phyloP scores from a whole-genome alignment of 768 basidiomycete species.

The Mycena maculata region DNA sequence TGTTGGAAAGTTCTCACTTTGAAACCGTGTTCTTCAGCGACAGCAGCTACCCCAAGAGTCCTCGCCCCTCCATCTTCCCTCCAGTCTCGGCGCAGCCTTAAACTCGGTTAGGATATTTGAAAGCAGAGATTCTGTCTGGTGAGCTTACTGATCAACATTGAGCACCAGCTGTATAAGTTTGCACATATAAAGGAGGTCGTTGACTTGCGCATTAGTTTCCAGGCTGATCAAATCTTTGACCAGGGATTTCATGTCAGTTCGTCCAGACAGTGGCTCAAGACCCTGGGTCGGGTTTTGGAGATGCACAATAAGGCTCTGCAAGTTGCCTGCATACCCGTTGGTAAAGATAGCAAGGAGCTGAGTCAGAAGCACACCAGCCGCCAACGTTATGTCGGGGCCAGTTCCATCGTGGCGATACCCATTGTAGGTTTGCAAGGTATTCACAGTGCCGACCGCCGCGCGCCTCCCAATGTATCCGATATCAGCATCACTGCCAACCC shows the following conservation, averaged over 20 bases:
- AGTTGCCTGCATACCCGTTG: no score
- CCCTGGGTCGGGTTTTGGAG: no score
- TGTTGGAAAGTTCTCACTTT: neutral
- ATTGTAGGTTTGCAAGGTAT: no score
- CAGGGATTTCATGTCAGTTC: neutral
- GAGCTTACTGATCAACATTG: conserved; percentile 8
- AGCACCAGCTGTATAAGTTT: neutral
- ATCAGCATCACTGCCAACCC: no score
- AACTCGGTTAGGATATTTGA: no score
- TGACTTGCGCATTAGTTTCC: neutral
- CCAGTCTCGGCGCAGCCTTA: neutral
- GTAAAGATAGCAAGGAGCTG: no score
- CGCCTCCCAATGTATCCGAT: no score
- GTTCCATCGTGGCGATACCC: no score
- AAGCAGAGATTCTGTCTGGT: neutral
- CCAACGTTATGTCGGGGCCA: no score
- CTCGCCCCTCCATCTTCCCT: neutral
- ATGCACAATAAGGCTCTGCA: no score
- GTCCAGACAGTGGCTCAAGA: neutral
- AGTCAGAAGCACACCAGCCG: no score
- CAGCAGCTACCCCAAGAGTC: neutral
- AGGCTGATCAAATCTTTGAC: neutral
- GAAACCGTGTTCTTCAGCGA: neutral
- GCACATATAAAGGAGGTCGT: conserved; percentile 6
- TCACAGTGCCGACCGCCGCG: no score